A percentile compares a stretch with the other conserved stretches of the same genome.
Conservation (phyloP, 441 rosid species). For the Corymbia calophylla region DNA sequence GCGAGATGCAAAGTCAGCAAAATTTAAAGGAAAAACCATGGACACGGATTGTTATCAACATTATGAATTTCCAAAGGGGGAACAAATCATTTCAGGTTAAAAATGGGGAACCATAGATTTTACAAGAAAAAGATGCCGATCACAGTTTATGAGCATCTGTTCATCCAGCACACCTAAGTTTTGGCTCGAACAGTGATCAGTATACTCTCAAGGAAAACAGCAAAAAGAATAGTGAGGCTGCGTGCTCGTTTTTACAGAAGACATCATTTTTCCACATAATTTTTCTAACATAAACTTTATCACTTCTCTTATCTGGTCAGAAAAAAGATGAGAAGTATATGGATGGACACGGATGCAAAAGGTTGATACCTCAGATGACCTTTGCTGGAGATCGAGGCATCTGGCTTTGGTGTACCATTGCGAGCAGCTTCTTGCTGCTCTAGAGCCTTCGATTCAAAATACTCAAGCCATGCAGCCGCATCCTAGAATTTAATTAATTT, state of each 20-base stretch:
- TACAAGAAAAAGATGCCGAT: neutral
- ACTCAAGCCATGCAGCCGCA: conserved; percentile 88
- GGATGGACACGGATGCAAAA: neutral
- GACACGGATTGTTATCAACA: neutral
- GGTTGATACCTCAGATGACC: conserved; percentile 65
- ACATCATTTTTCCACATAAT: neutral
- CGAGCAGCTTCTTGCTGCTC: conserved; percentile 93
- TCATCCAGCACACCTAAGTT: neutral
- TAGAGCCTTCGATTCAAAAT: conserved; percentile 72
- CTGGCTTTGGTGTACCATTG: conserved; percentile 78
- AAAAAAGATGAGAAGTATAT: neutral
- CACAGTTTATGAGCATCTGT: neutral
- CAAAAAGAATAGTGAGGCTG: neutral
- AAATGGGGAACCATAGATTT: neutral
- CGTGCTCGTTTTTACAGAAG: neutral
- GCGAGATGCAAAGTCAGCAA: neutral
- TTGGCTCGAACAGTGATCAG: neutral
- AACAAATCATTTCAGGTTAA: neutral
- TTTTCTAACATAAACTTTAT: neutral
- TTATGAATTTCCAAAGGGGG: neutral
- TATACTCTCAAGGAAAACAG: neutral
- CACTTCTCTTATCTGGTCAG: neutral
- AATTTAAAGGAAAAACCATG: neutral
- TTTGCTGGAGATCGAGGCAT: conserved; percentile 82
- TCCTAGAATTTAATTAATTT: conserved; percentile 29